Conservation (phyloP, 192 early-diverging fungal genomes). For the Gaertneriomyces semiglobifer region DNA sequence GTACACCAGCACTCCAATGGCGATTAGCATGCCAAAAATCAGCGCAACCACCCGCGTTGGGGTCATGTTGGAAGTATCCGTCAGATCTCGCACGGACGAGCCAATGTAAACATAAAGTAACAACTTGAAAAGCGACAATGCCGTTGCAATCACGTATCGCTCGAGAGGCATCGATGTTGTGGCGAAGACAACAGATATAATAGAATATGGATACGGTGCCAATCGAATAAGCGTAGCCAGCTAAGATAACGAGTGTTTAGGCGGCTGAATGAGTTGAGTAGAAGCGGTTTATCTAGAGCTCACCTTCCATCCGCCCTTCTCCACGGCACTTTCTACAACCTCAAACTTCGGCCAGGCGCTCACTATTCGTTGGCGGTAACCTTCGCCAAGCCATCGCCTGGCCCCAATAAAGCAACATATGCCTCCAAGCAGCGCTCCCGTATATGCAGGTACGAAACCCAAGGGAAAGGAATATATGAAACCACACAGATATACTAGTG, state of each 20-base stretch:
- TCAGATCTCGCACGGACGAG: conserved; percentile 27
- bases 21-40: conserved; percentile 16
- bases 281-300: neutral
- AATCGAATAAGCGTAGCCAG: conserved; percentile 63
- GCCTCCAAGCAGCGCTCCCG: conserved; percentile 36
- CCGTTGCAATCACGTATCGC: conserved; percentile 17
- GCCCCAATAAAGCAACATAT: conserved; percentile 20
- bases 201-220: conserved; percentile 69
- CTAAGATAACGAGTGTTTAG: conserved; percentile 32
- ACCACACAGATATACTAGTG: conserved; percentile 60
- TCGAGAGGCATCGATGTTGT: conserved; percentile 19
- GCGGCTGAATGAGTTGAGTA: neutral
- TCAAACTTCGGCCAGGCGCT: conserved; percentile 17
- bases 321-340: conserved; percentile 26
- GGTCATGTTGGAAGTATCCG: conserved; percentile 15
- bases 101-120: conserved; percentile 34
- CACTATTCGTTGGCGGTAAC: conserved; percentile 12
- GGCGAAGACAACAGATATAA: conserved; percentile 45
- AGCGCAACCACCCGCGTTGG: conserved; percentile 16
- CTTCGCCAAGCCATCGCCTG: conserved; percentile 19
- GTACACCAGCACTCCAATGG: conserved; percentile 19
- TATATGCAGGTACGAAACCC: conserved; percentile 59
- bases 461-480: conserved; percentile 62
- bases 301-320: conserved; percentile 31
- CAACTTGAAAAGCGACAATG: conserved; percentile 24